phyloP scores from a whole-genome alignment of 2,329 filamentous ascomycete genomes.

The Chrysoporthe puriensis region DNA sequence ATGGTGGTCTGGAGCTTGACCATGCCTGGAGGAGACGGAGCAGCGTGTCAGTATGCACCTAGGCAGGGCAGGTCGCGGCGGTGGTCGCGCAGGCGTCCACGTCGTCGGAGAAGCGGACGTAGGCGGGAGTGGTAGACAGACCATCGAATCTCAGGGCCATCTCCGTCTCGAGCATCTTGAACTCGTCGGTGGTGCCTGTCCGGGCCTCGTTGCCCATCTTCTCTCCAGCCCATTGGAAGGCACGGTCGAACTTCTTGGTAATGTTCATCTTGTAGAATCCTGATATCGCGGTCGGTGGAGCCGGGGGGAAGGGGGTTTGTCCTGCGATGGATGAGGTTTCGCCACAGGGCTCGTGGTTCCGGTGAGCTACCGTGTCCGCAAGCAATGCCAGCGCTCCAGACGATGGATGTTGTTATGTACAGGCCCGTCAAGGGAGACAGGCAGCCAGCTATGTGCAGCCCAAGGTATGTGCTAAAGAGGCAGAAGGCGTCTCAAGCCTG shows the following conservation, averaged over 20 bases:
- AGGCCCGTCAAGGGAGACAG: neutral
- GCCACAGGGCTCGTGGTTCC: conserved; percentile 5
- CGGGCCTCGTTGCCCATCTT: conserved; percentile 92
- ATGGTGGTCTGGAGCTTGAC: conserved; percentile 87
- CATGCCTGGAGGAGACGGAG: conserved; percentile 66
- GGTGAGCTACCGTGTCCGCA: neutral
- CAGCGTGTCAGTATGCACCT: conserved; percentile 22
- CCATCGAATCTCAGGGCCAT: conserved; percentile 90
- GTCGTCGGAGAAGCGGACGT: neutral
- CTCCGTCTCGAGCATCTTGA: conserved; percentile 86
- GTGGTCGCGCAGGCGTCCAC: conserved; percentile 12
- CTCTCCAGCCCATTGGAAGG: conserved; percentile 98
- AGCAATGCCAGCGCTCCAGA: no score
- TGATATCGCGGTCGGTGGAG: conserved; percentile 1
- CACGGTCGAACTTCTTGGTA: conserved; percentile 87
- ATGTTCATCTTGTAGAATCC: conserved; percentile 52
- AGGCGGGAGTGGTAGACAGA: conserved; percentile 46
- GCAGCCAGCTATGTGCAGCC: no score
- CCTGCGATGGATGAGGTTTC: no score
- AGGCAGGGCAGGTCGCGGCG: neutral
- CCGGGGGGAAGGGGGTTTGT: neutral
- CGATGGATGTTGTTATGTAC: neutral
- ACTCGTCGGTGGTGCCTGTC: conserved; percentile 85
- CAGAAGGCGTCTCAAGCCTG: neutral
- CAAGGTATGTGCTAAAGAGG: no score